Conservation (phyloP, 129 eudicot species). For the Daucus carota region DNA sequence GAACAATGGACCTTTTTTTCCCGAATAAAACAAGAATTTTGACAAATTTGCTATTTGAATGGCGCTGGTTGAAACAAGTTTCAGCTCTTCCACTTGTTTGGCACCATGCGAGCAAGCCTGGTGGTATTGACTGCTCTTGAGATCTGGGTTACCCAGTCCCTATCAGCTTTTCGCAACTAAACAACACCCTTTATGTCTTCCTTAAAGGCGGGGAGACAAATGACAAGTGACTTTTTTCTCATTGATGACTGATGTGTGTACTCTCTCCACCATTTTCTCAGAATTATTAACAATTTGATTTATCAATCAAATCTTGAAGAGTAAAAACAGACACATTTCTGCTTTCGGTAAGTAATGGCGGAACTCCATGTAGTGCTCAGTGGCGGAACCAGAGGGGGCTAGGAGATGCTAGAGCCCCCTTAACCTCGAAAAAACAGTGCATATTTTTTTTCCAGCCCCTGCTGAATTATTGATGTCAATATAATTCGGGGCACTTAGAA, state of each 20-base stretch:
- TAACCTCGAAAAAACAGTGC: no score
- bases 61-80: neutral
- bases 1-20: neutral
- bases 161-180: neutral
- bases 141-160: neutral
- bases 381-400: no score
- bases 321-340: no score
- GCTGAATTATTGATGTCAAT: no score
- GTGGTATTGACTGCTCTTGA: neutral
- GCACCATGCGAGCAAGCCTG: neutral
- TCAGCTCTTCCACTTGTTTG: neutral
- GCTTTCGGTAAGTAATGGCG: no score
- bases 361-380: no score
- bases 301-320: no score
- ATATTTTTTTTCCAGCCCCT: no score
- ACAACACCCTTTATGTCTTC: neutral
- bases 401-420: no score
- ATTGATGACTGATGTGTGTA: neutral
- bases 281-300: no score
- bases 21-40: neutral
- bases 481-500: no score
- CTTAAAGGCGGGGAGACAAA: neutral
- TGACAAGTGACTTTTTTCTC: neutral
- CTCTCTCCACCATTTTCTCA: neutral
- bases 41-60: neutral